Evolutionary conservation across 192 early-diverging fungal species (phyloP).

Genomic region (Martensiomyces pterosporus): DNA sequence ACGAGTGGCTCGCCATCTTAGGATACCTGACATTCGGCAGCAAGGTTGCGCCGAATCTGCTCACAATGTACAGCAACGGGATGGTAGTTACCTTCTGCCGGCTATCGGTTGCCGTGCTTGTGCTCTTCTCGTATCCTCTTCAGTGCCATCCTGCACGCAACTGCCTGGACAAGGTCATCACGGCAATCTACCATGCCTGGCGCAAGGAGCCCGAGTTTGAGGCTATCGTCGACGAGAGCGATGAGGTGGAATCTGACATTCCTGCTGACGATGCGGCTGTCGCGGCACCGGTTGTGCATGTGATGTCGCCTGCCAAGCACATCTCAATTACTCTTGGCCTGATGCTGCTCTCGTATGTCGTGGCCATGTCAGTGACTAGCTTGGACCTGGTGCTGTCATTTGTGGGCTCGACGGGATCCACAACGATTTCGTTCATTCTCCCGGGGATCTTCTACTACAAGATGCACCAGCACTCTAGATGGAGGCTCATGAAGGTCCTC

Average conservation of each 20-base stretch:
- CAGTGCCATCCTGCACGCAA: slow-evolving; percentile 90
- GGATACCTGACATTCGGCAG: slow-evolving; percentile 94
- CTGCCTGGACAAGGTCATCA: slow-evolving; percentile 80
- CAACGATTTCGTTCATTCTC: slow-evolving; percentile 93
- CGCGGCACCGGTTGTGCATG: slow-evolving; percentile 25
- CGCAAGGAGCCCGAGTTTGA: slow-evolving; percentile 35
- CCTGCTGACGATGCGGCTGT: slow-evolving; percentile 17
- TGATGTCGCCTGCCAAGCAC: slow-evolving; percentile 49
- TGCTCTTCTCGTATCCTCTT: slow-evolving; percentile 88
- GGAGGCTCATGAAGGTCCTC: slow-evolving; percentile 61
- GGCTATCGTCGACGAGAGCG: slow-evolving; percentile 12
- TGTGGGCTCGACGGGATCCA: slow-evolving; percentile 96
- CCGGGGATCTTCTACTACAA: slow-evolving; percentile 93
- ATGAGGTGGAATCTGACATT: background rate
- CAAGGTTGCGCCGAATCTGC: slow-evolving; percentile 75
- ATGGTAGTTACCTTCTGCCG: slow-evolving; percentile 78
- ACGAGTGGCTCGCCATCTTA: slow-evolving; percentile 80
- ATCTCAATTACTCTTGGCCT: slow-evolving; percentile 65
- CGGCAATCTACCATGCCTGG: slow-evolving; percentile 29
- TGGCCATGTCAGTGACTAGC: slow-evolving; percentile 73
- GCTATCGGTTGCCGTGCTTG: slow-evolving; percentile 81
- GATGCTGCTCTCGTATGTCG: slow-evolving; percentile 63
- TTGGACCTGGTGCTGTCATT: slow-evolving; percentile 82
- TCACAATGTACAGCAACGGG: slow-evolving; percentile 53
- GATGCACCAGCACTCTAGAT: slow-evolving; percentile 59